Evolutionary conservation across 2,329 filamentous ascomycete species (phyloP), one percentile per base, ranked within the genome.

Genomic region (Aspergillus vadensis): DNA sequence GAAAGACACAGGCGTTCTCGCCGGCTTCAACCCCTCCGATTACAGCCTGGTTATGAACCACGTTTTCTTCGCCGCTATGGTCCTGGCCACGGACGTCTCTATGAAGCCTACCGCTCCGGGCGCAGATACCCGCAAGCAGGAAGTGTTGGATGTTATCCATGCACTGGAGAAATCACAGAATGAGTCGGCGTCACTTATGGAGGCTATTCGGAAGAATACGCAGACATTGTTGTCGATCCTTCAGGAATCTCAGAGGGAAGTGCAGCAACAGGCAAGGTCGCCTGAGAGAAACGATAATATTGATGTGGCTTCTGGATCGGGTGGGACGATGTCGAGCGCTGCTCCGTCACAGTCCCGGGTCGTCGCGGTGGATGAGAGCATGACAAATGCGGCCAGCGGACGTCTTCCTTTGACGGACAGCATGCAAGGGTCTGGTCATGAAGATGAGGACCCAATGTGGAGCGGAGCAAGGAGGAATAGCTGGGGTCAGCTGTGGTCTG

Each of bases 11-110:
- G 57, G 55, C 17, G 27, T 58, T 9, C 57, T 60, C 17, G 39
- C 64, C 12, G 64, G 57, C 25, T 38, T 66, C 9, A 65, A 60
- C 38, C 64, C 65, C 17, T 59, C 58, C 10, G 63, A 65, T 12
- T 66, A 67, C 36, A 67, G 67, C 62, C 62, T 57, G 4, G 61
- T 69, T n/a, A 64, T 66, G 61, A 65, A 70, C 12, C 67, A 70
- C 53, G 59, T 68, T 10, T 69, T 69, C 44, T 62, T 67, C 21
- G 68, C 68, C 8, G 68, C 68, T 4, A 54, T 70, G 21, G 65
- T 67, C 12, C 53, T 70, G 6, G 68, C 66, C 12, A 66, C 65
- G 23, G 66, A 70, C 25, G 67, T 69, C 5, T 69, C 68, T 3
- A 67, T 70, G 55, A 64, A 66, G 15, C 66, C 64, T 5, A 32